Evolutionary conservation across 2,329 filamentous ascomycete genomes (phyloP), one percentile per base, ranked within the genome.

Genomic region (Nothomitra cinnamomea): DNA sequence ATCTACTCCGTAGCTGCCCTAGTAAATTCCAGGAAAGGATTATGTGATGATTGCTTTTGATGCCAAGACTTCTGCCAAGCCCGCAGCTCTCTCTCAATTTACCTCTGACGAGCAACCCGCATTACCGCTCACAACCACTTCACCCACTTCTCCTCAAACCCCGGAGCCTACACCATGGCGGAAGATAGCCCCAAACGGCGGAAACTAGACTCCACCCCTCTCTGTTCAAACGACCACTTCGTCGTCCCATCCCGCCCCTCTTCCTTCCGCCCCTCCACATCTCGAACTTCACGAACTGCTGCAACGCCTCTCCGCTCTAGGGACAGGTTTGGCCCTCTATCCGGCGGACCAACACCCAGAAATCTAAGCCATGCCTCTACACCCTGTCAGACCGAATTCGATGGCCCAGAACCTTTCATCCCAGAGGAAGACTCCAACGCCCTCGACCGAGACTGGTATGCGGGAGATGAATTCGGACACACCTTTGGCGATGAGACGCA

Each of bases 391-490:
- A 64, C 70, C 22, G 74, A 77, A 54, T 79, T 82, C 55, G 79
- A 85, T 48, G 76, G 74, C 2, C 75, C 79, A 0, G 80, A 84
- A 61, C 74, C 78, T 2, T 70, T 72, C 13, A 72, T 80, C 76
- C 35, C 52, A 22, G 76, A 83, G 40, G 79, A 86, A 57, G 86
- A 94, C 58, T 77, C 80, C 17, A 77, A 77, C 57, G 85, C 82
- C 8, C 72, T 95, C 53, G 89, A 95, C 64, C 80, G 89, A 57
- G 89, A 95, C 67, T 95, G 89, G 89, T 95, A 95, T 62, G 82
- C 80, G 21, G 86, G 85, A 49, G 88, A 94, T 62, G 88, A 95
- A 64, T 80, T 83, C 55, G 85, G 83, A 24, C 85, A 94, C 62
- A 84, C 83, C 0, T 86, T 95, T 61, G 89, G 88, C 58, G 89